phyloP scores from a whole-genome alignment of 1,284 basidiomycete genomes.

The Pseudozyma sp. region DNA sequence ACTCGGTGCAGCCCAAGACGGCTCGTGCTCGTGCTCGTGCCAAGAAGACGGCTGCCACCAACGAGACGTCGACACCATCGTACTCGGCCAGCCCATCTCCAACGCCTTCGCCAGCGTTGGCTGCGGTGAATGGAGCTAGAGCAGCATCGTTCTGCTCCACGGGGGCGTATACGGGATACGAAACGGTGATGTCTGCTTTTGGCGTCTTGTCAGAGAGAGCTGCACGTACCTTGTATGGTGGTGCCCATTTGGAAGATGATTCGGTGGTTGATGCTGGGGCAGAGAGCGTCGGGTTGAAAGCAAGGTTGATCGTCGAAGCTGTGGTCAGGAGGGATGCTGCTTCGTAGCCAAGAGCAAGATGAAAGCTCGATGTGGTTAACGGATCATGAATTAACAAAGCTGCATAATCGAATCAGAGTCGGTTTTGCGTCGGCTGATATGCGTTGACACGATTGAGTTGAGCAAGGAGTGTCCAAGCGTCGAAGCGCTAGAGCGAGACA shows the following conservation, averaged over 20 bases:
- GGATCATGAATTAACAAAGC: no score
- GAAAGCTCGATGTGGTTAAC: neutral
- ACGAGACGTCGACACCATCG: neutral
- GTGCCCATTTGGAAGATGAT: neutral
- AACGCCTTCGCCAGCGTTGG: slow-evolving; percentile 12
- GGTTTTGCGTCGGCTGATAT: no score
- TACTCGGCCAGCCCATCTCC: slow-evolving; percentile 13
- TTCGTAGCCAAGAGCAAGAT: slow-evolving; percentile 10
- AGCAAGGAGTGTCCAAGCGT: no score
- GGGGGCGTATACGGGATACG: slow-evolving; percentile 28
- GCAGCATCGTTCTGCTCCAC: neutral
- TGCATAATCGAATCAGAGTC: no score
- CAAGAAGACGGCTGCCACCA: neutral
- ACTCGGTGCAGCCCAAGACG: slow-evolving; percentile 42
- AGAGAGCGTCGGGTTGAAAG: neutral
- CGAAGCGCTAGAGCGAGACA: no score
- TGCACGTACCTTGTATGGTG: slow-evolving; percentile 16
- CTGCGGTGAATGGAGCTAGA: neutral
- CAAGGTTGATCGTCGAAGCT: slow-evolving; percentile 42
- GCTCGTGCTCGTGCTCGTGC: slow-evolving; percentile 37
- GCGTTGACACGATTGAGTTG: no score
- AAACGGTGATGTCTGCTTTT: slow-evolving; percentile 36
- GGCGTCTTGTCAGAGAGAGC: slow-evolving; percentile 44
- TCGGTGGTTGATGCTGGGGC: neutral
- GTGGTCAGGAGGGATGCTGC: slow-evolving; percentile 24